Base-by-base conservation (phyloP, 1,139 yeast genomes). In the Blastobotrys elegans region DNA sequence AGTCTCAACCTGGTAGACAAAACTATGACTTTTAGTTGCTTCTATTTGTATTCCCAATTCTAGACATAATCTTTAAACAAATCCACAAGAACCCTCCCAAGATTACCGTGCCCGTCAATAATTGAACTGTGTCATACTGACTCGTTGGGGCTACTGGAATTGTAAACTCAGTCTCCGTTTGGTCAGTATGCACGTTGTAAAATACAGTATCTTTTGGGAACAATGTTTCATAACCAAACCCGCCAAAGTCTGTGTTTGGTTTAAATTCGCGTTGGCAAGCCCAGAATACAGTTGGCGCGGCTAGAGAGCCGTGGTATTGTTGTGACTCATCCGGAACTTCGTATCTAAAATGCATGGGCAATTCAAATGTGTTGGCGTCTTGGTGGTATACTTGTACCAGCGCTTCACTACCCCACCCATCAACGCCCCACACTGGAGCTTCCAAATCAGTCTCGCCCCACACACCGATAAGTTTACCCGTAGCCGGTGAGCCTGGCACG, bases 281-380 rank as follows among this genome's bases (percentile, higher is more conserved):
- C 70, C 74, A 70, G 53, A 76, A 76, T 2, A 76, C 63, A 3
- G 59, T 53, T 2, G 81, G 80, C 44, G 66, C 64, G 2, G 67
- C 57, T 30, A 69, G 55, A 13, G 14, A 22, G 6, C 40, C 43
- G 2, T 21, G 21, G 10, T 35, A 46, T 6, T 43, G 44, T 22
- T 58, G 62, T 20, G 53, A 45, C 13, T 55, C 57, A 11, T 56
- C 53, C 1, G 80, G 80, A 24, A 55, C 55, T 14, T 70, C 68
- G 54, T 77, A 77, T 40, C 82, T 66, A 26, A 78, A 71, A 56
- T 77, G 82, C 53, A 75, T 60, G 6, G 73, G 73, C 7, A 77
- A 59, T 17, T 65, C 70, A 50, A 65, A 63, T 50, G 59, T 58
- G 22, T 42, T 16, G 17, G 18, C 50, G 7, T 6, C 3, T 13